Evolutionary conservation across 2,329 filamentous ascomycete species (phyloP).

Genomic region (Verticillium albo-atrum): DNA sequence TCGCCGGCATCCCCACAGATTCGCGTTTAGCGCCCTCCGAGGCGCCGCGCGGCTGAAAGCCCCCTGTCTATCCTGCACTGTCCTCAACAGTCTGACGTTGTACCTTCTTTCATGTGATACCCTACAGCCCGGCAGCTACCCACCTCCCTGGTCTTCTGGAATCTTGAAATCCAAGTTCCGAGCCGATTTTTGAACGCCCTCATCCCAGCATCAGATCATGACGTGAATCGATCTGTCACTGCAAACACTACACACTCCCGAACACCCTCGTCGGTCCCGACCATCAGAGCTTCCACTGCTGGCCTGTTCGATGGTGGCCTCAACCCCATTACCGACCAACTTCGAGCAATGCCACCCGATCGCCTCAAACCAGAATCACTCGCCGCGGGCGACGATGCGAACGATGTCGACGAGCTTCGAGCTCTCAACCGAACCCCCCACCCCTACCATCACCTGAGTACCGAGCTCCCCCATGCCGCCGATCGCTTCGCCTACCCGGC

Average conservation of each 20-base stretch:
- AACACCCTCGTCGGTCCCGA: not conserved
- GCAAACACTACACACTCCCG: not conserved
- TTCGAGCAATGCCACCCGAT: conserved; percentile 40
- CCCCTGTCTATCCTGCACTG: not conserved
- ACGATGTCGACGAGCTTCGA: conserved; percentile 37
- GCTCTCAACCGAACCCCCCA: conserved; percentile 59
- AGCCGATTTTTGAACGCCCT: not conserved
- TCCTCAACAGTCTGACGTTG: not conserved
- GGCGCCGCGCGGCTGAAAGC: not conserved
- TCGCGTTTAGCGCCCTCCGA: not conserved
- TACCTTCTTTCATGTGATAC: not conserved
- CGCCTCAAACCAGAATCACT: conserved; percentile 31
- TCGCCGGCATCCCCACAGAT: not conserved
- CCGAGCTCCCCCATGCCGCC: conserved; percentile 49
- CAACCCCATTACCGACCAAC: not conserved
- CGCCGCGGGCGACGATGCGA: conserved; percentile 22
- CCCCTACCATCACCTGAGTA: conserved; percentile 59
- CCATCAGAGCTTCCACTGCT: not conserved
- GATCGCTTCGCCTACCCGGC: conserved; percentile 23
- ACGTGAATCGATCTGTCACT: not conserved
- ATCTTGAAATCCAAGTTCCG: not conserved
- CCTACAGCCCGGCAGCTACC: not conserved
- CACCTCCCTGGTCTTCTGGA: not conserved
- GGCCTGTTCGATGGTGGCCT: not conserved
- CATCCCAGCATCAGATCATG: not conserved